These are phyloP conservation scores for Pichia paraexigua DNA, from an alignment of 805 yeast genomes.

Conservation along the genomic window DNA sequence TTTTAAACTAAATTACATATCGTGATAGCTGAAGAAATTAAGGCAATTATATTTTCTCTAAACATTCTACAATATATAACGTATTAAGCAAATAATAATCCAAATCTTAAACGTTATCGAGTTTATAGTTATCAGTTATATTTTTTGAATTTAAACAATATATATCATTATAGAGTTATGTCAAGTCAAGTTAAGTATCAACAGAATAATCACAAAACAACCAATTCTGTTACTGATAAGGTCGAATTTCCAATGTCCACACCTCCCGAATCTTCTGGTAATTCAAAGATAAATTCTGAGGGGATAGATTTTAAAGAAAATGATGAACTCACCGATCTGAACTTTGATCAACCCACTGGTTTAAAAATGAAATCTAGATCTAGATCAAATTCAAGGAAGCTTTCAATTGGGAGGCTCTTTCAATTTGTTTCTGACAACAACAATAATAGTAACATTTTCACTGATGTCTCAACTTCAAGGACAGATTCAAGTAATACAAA, in stretches of 20 bases:
- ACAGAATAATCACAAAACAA: neutral
- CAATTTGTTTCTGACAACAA: slow-evolving; percentile 27
- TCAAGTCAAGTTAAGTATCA: neutral
- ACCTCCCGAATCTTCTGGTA: slow-evolving; percentile 8
- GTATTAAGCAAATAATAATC: too few species aligned
- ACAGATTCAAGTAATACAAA: slow-evolving; percentile 7
- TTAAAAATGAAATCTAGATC: slow-evolving; percentile 26
- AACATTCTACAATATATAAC: neutral
- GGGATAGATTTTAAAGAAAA: neutral
- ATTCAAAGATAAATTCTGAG: neutral
- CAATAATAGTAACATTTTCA: neutral
- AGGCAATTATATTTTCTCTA: neutral
- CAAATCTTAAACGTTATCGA: too few species aligned
- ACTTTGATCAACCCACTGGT: slow-evolving; percentile 9
- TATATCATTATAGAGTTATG: neutral
- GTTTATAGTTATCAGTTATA: too few species aligned
- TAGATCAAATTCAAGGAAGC: slow-evolving; percentile 33
- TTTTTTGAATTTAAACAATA: neutral
- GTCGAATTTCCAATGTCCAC: neutral
- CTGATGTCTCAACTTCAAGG: slow-evolving; percentile 6
- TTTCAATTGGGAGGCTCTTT: slow-evolving; percentile 32
- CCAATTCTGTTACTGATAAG: neutral
- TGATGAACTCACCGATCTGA: neutral
- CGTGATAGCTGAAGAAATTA: neutral
- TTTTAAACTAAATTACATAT: too few species aligned